Base-by-base conservation (phyloP, 192 early-diverging fungal genomes). In the Coemansia sp. region DNA sequence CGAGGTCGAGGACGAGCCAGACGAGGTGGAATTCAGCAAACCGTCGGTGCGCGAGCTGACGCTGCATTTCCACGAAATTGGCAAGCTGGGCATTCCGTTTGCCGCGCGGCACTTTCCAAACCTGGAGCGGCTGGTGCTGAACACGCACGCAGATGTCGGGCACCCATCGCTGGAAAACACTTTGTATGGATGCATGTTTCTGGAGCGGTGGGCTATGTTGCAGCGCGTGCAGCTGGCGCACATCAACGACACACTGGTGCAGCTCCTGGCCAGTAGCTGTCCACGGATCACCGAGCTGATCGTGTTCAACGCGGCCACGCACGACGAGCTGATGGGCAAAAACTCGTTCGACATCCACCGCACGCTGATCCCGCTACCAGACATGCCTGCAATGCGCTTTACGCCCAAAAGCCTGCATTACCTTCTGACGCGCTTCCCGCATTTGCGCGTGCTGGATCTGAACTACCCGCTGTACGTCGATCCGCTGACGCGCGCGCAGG, bases 301-400 rank as follows among this genome's bases (percentile, higher is more conserved):
- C 38, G 72, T 83, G 17, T 83, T 83, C 37, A 83, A 83, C 59
- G 72, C 80, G 0, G 80, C 80, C 7, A 83, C 80, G 3, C 80
- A 83, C 60, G 80, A 77, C 20, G 66, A 77, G 64, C 72, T 83
- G 56, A 71, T 83, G 72, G 65, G 66, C 20, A 76, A 83, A 55
- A 76, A 74, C 80, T 77, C 75, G 75, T 83, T 83, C 45, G 80
- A 83, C 75, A 77, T 83, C 64, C 80, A 83, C 75, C 72, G 63
- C 53, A 76, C 71, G 41, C 70, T 66, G 37, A 68, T 83, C 20
- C 75, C 80, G 35, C 72, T 74, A 72, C 80, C 80, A 17, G 77
- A 61, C 65, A 83, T 77, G 80, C 61, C 71, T 20, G 63, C 72
- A 7, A 83, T 83, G 80, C 80, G 80, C 32, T 83, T 83, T 60